Evolutionary conservation across 805 yeast genomes (phyloP).

Genomic region (Pichia cabralensis): DNA sequence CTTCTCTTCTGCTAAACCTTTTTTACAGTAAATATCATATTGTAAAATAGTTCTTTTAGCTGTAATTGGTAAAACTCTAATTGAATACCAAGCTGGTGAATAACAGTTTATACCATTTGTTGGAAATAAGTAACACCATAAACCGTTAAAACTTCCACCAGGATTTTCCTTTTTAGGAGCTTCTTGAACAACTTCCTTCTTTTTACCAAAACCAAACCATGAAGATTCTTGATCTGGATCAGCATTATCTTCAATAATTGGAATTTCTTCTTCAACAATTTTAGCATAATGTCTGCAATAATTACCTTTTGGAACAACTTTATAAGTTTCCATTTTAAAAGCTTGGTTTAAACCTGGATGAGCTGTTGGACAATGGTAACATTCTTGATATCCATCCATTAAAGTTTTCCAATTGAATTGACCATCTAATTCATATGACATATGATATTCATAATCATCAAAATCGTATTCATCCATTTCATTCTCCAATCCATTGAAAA

Average conservation of each 20-base stretch:
- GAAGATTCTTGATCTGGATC: constrained; percentile 29
- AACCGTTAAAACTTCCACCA: constrained; percentile 53
- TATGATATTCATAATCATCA: constrained; percentile 50
- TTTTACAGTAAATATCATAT: constrained; percentile 52
- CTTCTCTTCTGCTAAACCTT: constrained; percentile 40
- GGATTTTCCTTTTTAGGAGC: constrained; percentile 33
- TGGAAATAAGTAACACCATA: constrained; percentile 55
- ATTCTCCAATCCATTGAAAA: constrained; percentile 39
- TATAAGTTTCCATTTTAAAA: constrained; percentile 55
- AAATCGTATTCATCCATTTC: constrained; percentile 53
- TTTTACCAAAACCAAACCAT: constrained; percentile 46
- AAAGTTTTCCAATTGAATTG: constrained; percentile 57
- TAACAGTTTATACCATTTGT: constrained; percentile 54
- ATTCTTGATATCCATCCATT: constrained; percentile 61
- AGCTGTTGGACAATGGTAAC: constrained; percentile 61
- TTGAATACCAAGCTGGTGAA: constrained; percentile 59
- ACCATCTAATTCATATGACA: constrained; percentile 56
- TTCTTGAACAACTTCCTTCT: constrained; percentile 15
- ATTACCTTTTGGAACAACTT: constrained; percentile 48
- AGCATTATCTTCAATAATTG: constrained; percentile 21
- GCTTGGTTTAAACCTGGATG: constrained; percentile 52
- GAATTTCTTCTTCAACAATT: constrained; percentile 31
- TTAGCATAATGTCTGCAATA: constrained; percentile 56
- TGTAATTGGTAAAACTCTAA: constrained; percentile 45
- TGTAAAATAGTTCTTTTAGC: constrained; percentile 48